A percentile compares a stretch with the other conserved stretches of the same genome.
Conservation (phyloP, 208 protist species). For the Naegleria fowleri region DNA sequence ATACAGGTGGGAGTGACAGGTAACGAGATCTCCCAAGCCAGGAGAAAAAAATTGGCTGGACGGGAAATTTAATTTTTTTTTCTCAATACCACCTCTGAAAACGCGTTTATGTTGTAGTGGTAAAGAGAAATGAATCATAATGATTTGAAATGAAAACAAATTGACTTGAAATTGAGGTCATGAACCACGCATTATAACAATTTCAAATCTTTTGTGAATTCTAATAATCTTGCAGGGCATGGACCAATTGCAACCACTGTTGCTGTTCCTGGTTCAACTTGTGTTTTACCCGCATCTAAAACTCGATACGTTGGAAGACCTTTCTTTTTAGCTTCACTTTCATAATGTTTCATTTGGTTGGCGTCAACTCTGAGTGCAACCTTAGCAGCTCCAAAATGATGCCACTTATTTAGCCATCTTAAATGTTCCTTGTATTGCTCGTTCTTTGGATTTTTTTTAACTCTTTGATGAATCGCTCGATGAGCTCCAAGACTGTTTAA, state of each 20-base stretch:
- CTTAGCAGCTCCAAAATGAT: constrained; percentile 51
- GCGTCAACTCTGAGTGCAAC: constrained; percentile 66
- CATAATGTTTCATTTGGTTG: constrained; percentile 61
- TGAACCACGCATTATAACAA: neutral
- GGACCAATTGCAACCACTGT: neutral
- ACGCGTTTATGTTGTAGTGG: no score
- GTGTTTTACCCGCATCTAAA: constrained; percentile 80
- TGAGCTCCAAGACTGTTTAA: no score
- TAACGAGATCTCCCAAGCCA: no score
- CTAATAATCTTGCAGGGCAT: neutral
- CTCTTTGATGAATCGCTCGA: neutral
- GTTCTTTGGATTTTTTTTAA: constrained; percentile 56
- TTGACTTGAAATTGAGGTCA: no score
- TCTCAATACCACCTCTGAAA: no score
- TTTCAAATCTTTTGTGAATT: neutral
- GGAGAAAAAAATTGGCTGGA: no score
- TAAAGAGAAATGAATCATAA: no score
- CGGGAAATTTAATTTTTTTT: no score
- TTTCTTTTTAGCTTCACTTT: constrained; percentile 46
- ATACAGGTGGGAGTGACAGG: no score
- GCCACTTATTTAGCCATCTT: constrained; percentile 50
- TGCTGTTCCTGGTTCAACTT: constrained; percentile 55
- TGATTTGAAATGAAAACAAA: no score
- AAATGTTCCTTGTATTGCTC: neutral
- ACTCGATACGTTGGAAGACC: constrained; percentile 66